Base-by-base conservation (phyloP, 2,329 filamentous ascomycete genomes). In the Diaporthe eres region DNA sequence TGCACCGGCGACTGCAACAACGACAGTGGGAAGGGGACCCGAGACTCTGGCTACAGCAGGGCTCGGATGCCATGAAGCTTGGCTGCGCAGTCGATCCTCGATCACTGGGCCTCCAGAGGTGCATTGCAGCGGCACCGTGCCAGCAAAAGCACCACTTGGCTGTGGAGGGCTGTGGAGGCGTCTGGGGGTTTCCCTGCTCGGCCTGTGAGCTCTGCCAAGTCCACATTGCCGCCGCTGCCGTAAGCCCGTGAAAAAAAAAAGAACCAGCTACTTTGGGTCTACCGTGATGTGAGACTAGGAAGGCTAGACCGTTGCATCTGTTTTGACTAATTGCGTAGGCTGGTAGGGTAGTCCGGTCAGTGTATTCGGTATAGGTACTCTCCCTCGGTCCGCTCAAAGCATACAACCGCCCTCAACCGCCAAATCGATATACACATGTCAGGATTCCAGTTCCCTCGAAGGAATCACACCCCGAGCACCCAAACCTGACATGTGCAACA, bases 31-130 rank as follows among this genome's bases (percentile, higher is more conserved):
- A 34, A 13, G 9, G 15, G 44, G 71, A 73, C 71, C 71, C 71
- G 71, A 73, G 71, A 55, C 58, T 73, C 61, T 73, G 71, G 71
- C 58, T 37, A 73, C 58, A 10, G 71, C 47, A 63, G 34, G 58
- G 44, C 31, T 60, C 57, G 34, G 60, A 68, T 47, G 61, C 37
- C 61, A 71, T 60, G 63, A 71, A 60, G 72, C 51, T 60, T 42
- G 55, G 37, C 51, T 51, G 65, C 39, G 65, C 63, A 60, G 51
- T 49, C 61, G 72, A 74, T 65, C 71, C 42, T 63, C 57, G 71
- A 74, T 74, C 72, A 44, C 49, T 55, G 63, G 60, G 39, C 51
- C 51, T 68, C 49, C 61, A 68, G 72, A 44, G 60, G 49, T 67
- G 39, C 53, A 61, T 51, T 53, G 49, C 55, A 72, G 67, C 25